Conservation (phyloP, 768 basidiomycete genomes). For the Fomitopsis pulvina region DNA sequence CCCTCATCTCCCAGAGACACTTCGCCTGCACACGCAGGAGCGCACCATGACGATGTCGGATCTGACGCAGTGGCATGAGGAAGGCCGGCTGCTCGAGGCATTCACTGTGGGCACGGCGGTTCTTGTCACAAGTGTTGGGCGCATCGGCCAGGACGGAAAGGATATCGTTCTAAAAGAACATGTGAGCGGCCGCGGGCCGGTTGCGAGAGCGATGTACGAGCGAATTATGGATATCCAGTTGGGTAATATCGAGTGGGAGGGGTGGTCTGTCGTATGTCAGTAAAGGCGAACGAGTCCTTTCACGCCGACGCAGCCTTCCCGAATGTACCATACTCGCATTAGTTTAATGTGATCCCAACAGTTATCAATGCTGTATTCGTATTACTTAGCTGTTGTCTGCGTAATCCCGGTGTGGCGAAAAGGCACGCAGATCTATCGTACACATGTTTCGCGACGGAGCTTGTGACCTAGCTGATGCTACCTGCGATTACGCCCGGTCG, state of each 20-base stretch:
- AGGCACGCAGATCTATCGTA: too few relatives aligned
- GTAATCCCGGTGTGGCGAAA: too few relatives aligned
- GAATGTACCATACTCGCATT: too few relatives aligned
- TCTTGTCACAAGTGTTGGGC: conserved; percentile 64
- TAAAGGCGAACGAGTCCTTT: background rate
- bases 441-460: too few relatives aligned
- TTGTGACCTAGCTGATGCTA: too few relatives aligned
- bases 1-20: conserved; percentile 37
- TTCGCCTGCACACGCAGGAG: conserved; percentile 35
- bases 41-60: conserved; percentile 39
- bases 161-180: conserved; percentile 61
- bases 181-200: conserved; percentile 37
- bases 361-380: too few relatives aligned
- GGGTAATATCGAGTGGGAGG: conserved; percentile 52
- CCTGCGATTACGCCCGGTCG: background rate
- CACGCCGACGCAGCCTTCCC: too few relatives aligned
- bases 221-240: conserved; percentile 76
- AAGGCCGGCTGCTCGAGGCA: conserved; percentile 71
- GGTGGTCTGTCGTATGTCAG: conserved; percentile 47
- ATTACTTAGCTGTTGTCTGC: too few relatives aligned
- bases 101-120: conserved; percentile 85
- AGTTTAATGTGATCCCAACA: too few relatives aligned
- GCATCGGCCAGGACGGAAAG: conserved; percentile 65
- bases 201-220: conserved; percentile 65
- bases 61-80: conserved; percentile 34